phyloP scores from a whole-genome alignment of 306 rosid species.

The Casuarina cunninghamiana region DNA sequence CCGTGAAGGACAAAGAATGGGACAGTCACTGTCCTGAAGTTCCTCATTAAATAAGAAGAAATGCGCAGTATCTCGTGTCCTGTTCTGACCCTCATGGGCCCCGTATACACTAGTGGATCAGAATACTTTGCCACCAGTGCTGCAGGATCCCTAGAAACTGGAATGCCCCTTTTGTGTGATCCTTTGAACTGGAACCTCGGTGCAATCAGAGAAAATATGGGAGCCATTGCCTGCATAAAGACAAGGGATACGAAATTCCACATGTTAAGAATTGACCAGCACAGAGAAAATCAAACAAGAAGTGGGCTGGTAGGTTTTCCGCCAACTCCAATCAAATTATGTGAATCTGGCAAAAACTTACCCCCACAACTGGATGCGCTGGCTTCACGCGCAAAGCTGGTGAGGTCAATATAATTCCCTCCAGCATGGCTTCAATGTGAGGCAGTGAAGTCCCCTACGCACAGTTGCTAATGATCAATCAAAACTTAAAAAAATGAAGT shows the following conservation, averaged over 20 bases:
- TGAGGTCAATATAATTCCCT: constrained; percentile 89
- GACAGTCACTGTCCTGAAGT: constrained; percentile 70
- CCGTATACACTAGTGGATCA: constrained; percentile 95
- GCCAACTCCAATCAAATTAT: not conserved
- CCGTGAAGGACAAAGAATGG: constrained; percentile 98
- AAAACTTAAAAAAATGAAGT: constrained; percentile 1
- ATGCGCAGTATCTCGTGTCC: constrained; percentile 92
- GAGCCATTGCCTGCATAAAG: constrained; percentile 78
- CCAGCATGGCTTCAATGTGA: constrained; percentile 63
- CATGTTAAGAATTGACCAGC: not conserved
- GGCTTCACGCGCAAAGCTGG: constrained; percentile 98
- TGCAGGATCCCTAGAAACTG: constrained; percentile 95
- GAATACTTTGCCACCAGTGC: constrained; percentile 89
- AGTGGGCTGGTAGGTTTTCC: not conserved
- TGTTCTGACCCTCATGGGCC: constrained; percentile 94
- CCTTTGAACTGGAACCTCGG: constrained; percentile 95
- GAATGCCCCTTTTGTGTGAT: constrained; percentile 97
- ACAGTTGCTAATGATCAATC: constrained; percentile 16
- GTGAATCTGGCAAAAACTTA: constrained; percentile 36
- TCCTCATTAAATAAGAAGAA: constrained; percentile 63
- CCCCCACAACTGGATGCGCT: constrained; percentile 91
- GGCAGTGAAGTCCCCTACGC: constrained; percentile 64
- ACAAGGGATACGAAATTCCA: constrained; percentile 9
- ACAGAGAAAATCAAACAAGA: not conserved
- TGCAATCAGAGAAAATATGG: constrained; percentile 75